Percentiles rank a stretch among this genome's conserved stretches.
Evolutionary conservation across 2,329 filamentous ascomycete species (phyloP).

Genomic region (Phaeomoniella chlamydospora): DNA sequence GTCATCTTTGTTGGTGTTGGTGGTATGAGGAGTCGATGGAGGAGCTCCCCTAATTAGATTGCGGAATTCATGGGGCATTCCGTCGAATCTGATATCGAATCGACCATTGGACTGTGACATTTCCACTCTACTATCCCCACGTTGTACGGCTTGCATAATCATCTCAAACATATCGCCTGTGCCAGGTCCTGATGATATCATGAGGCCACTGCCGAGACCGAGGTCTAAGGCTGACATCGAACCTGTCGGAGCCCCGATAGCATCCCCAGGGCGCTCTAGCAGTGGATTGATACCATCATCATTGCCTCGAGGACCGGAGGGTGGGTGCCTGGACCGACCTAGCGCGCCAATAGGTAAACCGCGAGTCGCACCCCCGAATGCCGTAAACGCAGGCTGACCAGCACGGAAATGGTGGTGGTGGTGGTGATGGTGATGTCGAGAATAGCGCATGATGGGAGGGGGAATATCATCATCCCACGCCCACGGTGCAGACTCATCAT

Average conservation of each 20-base stretch:
- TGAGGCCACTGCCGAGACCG: constrained; percentile 29
- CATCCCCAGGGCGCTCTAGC: constrained; percentile 46
- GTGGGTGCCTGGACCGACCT: constrained; percentile 27
- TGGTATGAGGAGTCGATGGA: constrained; percentile 13
- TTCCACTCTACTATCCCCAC: constrained; percentile 25
- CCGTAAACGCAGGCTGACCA: constrained; percentile 9
- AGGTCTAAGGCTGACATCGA: constrained; percentile 39
- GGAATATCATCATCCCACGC: constrained; percentile 42
- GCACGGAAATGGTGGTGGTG: constrained; percentile 42
- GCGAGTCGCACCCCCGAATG: constrained; percentile 12
- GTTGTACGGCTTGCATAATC: constrained; percentile 39
- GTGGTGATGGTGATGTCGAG: constrained; percentile 27
- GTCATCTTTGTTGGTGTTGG: constrained; percentile 23
- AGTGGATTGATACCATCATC: constrained; percentile 84
- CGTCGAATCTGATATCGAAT: constrained; percentile 23
- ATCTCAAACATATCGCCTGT: constrained; percentile 26
- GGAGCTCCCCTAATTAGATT: constrained; percentile 13
- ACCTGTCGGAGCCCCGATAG: constrained; percentile 20
- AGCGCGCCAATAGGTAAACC: constrained; percentile 14
- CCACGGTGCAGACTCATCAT: constrained; percentile 30
- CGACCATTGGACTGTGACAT: constrained; percentile 31
- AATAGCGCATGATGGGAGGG: constrained; percentile 18
- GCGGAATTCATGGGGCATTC: constrained; percentile 13
- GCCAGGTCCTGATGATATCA: not conserved
- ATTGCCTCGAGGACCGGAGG: constrained; percentile 38